These are phyloP conservation scores for Phytophthora podocarpi DNA, from an alignment of 352 stramenopile species.

Conservation along the genomic window DNA sequence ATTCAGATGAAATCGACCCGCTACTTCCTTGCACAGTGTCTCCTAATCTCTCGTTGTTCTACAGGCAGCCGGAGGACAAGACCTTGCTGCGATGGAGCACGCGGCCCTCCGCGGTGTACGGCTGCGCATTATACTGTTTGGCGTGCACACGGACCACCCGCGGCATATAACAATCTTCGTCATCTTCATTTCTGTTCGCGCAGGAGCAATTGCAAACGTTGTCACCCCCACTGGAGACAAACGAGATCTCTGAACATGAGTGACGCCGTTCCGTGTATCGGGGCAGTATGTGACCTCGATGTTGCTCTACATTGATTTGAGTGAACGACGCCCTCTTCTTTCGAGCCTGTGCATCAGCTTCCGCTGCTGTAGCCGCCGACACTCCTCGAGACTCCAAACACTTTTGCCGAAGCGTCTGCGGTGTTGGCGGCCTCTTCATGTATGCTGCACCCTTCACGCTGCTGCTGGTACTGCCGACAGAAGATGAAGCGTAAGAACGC, in stretches of 20 bases:
- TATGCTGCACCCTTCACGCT: constrained; percentile 61
- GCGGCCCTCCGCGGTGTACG: constrained; percentile 51
- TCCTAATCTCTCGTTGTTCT: constrained; percentile 11
- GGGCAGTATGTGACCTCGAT: not conserved
- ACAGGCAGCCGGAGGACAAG: constrained; percentile 43
- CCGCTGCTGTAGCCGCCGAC: constrained; percentile 11
- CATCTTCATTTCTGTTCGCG: constrained; percentile 14
- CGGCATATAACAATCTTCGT: constrained; percentile 32
- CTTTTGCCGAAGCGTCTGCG: constrained; percentile 70
- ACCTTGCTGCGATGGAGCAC: constrained; percentile 59
- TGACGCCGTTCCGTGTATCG: constrained; percentile 37
- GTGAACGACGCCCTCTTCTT: constrained; percentile 45
- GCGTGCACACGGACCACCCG: constrained; percentile 58
- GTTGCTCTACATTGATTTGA: constrained; percentile 4
- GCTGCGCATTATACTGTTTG: constrained; percentile 64
- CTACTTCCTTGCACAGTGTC: too few species aligned
- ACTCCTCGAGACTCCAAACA: constrained; percentile 61
- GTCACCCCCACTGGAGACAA: constrained; percentile 9
- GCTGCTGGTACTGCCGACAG: constrained; percentile 19
- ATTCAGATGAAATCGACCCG: constrained; percentile 13
- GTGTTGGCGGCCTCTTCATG: constrained; percentile 58
- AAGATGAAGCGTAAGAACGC: constrained; percentile 33
- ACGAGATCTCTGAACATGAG: constrained; percentile 42
- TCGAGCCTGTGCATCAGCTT: constrained; percentile 20
- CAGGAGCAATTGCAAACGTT: constrained; percentile 14